phyloP scores from a whole-genome alignment of 2,329 filamentous ascomycete genomes.

The Cadophora gregata region DNA sequence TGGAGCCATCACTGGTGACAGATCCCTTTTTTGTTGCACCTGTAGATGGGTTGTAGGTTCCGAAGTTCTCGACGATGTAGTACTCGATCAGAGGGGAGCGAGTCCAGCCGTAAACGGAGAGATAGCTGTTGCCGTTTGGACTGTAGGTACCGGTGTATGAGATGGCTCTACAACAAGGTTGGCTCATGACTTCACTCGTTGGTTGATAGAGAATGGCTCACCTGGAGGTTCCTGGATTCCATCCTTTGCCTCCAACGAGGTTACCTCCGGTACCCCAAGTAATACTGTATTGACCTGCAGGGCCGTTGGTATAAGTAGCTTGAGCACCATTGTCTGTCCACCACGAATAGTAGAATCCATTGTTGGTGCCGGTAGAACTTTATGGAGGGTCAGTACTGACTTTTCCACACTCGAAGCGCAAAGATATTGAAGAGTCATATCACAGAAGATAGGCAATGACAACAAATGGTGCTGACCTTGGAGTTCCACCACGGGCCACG shows the following conservation, averaged over 20 bases:
- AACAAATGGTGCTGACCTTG: slow-evolving; percentile 36
- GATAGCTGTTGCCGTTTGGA: slow-evolving; percentile 52
- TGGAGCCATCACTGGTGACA: slow-evolving; percentile 57
- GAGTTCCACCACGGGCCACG: slow-evolving; percentile 44
- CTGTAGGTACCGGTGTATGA: slow-evolving; percentile 50
- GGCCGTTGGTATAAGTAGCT: slow-evolving; percentile 59
- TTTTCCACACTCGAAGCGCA: neutral
- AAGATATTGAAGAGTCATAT: neutral
- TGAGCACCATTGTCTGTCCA: slow-evolving; percentile 58
- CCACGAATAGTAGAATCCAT: slow-evolving; percentile 66
- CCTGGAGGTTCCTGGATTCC: slow-evolving; percentile 48
- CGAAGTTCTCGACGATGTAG: slow-evolving; percentile 61
- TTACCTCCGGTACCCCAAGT: slow-evolving; percentile 54
- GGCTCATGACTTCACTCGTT: neutral
- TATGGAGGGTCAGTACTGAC: slow-evolving; percentile 23
- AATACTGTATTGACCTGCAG: slow-evolving; percentile 55
- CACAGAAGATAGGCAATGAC: no score
- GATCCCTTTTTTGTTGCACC: slow-evolving; percentile 55
- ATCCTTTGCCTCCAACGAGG: slow-evolving; percentile 57
- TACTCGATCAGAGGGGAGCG: slow-evolving; percentile 40
- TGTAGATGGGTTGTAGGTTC: slow-evolving; percentile 50
- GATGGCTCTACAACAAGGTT: slow-evolving; percentile 45
- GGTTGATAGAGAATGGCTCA: slow-evolving; percentile 14
- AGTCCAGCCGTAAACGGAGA: slow-evolving; percentile 63
- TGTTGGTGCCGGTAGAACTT: slow-evolving; percentile 55